These are phyloP conservation scores for Candida insectorum DNA, from an alignment of 805 yeast species.

Conservation along the genomic window DNA sequence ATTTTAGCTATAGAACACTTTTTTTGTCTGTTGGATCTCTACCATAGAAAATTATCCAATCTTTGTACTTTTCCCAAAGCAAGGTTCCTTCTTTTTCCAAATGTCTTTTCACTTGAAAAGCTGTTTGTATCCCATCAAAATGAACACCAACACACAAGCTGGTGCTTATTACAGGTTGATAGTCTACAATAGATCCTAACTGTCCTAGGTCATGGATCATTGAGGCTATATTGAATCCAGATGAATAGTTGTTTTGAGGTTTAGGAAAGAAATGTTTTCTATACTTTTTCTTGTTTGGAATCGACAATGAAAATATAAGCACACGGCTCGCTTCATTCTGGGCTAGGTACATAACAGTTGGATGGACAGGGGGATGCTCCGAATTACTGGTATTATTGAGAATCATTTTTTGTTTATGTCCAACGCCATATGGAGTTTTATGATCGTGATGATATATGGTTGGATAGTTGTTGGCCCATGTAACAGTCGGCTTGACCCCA, in stretches of 20 bases:
- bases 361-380: no score
- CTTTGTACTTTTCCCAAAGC: constrained; percentile 45
- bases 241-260: constrained; percentile 30
- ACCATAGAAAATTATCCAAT: constrained; percentile 67
- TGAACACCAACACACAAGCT: constrained; percentile 60
- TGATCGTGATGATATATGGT: no score
- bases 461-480: no score
- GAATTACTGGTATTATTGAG: no score
- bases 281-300: constrained; percentile 21
- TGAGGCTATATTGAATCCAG: constrained; percentile 41
- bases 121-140: constrained; percentile 55
- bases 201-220: constrained; percentile 47
- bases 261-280: no score
- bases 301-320: no score
- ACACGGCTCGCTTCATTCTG: no score
- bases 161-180: constrained; percentile 64
- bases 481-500: constrained; percentile 47
- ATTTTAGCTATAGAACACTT: no score
- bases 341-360: background rate
- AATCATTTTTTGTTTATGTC: no score
- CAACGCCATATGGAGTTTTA: no score
- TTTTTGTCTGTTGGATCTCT: constrained; percentile 62
- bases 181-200: constrained; percentile 60
- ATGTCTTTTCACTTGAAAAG: constrained; percentile 54
- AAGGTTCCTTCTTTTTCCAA: constrained; percentile 29